Evolutionary conservation across 768 basidiomycete species (phyloP), one percentile per base, ranked within the genome.

Genomic region (Agrocybe pediades): DNA sequence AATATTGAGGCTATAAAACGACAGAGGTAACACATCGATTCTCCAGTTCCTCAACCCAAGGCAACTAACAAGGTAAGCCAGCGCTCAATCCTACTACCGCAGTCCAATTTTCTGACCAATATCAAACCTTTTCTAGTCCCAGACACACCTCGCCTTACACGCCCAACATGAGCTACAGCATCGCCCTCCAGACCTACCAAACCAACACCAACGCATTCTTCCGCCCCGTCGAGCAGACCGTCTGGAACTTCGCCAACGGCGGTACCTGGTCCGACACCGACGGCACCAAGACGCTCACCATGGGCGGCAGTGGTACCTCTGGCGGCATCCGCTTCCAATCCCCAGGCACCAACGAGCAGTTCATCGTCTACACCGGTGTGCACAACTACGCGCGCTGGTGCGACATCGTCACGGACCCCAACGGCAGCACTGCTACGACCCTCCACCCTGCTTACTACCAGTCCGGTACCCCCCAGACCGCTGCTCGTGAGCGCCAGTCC

Each of bases 341-440:
- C 6, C 8, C 29, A 7, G 62, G 65, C 42, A 60, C 45, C 7
- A 68, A 62, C 51, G 72, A 75, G 47, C 51, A 42, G 9, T 68
- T 73, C 65, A 46, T 73, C 23, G 56, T 71, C 55, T 64, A 65
- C 13, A 33, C 76, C 20, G 76, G 78, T 1, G 64, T 76, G 21
- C 69, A 77, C 65, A 71, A 71, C 64, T 66, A 69, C 62, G 68
- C 66, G 54, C 60, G 66, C 6, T 77, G 76, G 76, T 62, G 65
- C 61, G 74, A 76, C 55, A 65, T 70, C 36, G 62, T 74, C 48
- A 63, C 73, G 3, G 63, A 70, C 29, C 15, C 50, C 2, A 19
- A 47, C 15, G 53, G 43, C 21, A 46, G 67, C 27, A 72, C 68
- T 5, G 65, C 55, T n/a, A 45, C 62, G 4, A 44, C 55, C 11